Evolutionary conservation across 352 stramenopile species (phyloP), one percentile per base, ranked within the genome.

Genomic region (Pythium sukuiense): DNA sequence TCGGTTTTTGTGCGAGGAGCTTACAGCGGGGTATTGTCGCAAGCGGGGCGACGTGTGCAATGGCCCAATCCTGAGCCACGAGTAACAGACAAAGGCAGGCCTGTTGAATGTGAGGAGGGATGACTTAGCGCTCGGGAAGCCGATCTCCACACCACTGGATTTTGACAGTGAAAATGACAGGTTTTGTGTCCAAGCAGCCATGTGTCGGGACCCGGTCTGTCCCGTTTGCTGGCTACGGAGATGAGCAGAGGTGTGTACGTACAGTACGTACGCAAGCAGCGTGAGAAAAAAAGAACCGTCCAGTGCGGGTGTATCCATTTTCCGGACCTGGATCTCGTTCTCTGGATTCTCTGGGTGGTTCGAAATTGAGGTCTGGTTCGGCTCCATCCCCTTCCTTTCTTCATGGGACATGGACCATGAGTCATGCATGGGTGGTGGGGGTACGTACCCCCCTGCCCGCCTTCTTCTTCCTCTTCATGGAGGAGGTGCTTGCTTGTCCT

Each of bases 221-320:
- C 61, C 35, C 43, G 53, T 61, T 61, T 67, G 41, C 61, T 63
- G 62, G 58, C 55, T 69, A 63, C 62, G 55, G 33, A 48, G 62
- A 69, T 69, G 62, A 50, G 62, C 55, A 46, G 30, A 41, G 11
- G n/a, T 6, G 46, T 52, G 61, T 53, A 55, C 30, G 54, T 48
- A 20, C 48, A 55, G 41, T 49, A 24, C 41, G 16, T 49, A 24
- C 41, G 41, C 50, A 67, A 3, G 16, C 7, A 27, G n/a, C 13
- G 41, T 45, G 16, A 18, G 27, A 67, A 49, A 67, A 53, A 67
- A 61, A 46, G 54, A 33, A 49, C 41, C 41, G 41, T 49, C 41
- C 41, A 49, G 41, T 26, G 41, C 41, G 16, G 41, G 24, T 55
- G 49, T 32, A 37, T 55, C 29, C 49, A 55, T 37, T 55, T 32